Evolutionary conservation across 2,329 filamentous ascomycete species (phyloP).

Genomic region (Claviceps capensis): DNA sequence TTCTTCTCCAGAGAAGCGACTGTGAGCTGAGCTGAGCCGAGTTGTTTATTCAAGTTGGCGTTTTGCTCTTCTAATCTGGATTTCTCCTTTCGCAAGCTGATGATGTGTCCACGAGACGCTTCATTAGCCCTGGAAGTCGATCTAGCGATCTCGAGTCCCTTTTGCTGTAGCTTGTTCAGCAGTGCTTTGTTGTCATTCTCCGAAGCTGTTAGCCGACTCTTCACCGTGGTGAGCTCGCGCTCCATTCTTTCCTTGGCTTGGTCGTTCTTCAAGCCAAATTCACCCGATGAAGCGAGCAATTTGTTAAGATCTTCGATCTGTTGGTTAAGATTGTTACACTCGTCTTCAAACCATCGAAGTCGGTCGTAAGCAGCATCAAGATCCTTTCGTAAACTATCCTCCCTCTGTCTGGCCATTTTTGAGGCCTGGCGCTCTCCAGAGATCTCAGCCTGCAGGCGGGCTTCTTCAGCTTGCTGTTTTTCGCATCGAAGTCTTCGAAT

Average conservation of each 20-base stretch:
- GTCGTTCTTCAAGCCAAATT: slow-evolving; percentile 80
- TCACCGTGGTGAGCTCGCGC: slow-evolving; percentile 79
- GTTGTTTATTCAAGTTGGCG: slow-evolving; percentile 64
- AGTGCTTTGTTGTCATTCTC: slow-evolving; percentile 92
- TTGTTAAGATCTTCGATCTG: slow-evolving; percentile 79
- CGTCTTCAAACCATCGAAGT: slow-evolving; percentile 64
- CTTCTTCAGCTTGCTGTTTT: slow-evolving; percentile 75
- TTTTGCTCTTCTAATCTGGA: slow-evolving; percentile 70
- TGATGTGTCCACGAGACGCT: slow-evolving; percentile 62
- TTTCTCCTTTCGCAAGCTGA: slow-evolving; percentile 72
- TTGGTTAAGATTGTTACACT: slow-evolving; percentile 60
- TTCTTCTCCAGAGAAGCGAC: slow-evolving; percentile 84
- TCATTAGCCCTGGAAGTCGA: slow-evolving; percentile 79
- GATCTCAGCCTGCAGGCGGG: slow-evolving; percentile 68
- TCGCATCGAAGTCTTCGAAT: slow-evolving; percentile 70
- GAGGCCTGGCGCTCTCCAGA: slow-evolving; percentile 69
- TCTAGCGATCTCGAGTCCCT: slow-evolving; percentile 88
- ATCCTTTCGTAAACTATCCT: slow-evolving; percentile 63
- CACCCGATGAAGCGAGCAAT: slow-evolving; percentile 76
- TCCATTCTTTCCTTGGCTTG: slow-evolving; percentile 90
- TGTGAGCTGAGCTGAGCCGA: slow-evolving; percentile 72
- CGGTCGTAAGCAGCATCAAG: slow-evolving; percentile 66
- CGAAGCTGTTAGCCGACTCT: slow-evolving; percentile 76
- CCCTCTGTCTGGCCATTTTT: slow-evolving; percentile 64
- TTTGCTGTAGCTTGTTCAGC: slow-evolving; percentile 95